Conservation (phyloP, 2,329 filamentous ascomycete species). For the Neocatenulostroma microsporum region DNA sequence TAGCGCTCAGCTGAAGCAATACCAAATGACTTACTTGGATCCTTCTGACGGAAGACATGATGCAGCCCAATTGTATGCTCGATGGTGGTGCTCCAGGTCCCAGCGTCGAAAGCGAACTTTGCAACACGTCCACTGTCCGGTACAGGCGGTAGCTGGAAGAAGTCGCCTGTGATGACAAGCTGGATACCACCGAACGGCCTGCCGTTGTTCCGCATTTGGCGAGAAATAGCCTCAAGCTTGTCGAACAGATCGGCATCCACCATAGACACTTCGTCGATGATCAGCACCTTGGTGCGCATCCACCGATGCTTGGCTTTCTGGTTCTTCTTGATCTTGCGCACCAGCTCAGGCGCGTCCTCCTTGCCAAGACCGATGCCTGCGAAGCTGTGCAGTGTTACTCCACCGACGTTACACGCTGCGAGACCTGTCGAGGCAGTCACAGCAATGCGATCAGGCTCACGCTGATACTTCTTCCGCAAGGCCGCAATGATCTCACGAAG, state of each 20-base stretch:
- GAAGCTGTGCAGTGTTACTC: conserved; percentile 93
- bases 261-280: conserved; percentile 97
- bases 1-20: background rate
- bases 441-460: conserved; percentile 75
- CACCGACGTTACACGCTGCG: conserved; percentile 93
- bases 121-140: conserved; percentile 65
- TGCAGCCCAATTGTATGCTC: conserved; percentile 93
- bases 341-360: conserved; percentile 67
- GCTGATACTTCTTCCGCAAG: conserved; percentile 65
- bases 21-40: conserved; percentile 55
- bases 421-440: conserved; percentile 94
- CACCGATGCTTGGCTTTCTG: conserved; percentile 81
- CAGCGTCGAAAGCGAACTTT: conserved; percentile 89
- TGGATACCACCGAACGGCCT: conserved; percentile 94
- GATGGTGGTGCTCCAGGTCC: conserved; percentile 85
- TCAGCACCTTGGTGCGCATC: conserved; percentile 76
- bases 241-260: conserved; percentile 96
- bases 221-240: conserved; percentile 83
- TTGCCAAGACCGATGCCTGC: conserved; percentile 92
- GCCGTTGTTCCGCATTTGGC: conserved; percentile 79
- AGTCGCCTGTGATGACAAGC: conserved; percentile 90
- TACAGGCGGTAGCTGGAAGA: conserved; percentile 93
- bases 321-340: conserved; percentile 87
- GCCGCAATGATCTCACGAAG: conserved; percentile 84
- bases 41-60: conserved; percentile 92